Conservation (phyloP, 1,284 basidiomycete genomes). For the Cryptococcus floricola region DNA sequence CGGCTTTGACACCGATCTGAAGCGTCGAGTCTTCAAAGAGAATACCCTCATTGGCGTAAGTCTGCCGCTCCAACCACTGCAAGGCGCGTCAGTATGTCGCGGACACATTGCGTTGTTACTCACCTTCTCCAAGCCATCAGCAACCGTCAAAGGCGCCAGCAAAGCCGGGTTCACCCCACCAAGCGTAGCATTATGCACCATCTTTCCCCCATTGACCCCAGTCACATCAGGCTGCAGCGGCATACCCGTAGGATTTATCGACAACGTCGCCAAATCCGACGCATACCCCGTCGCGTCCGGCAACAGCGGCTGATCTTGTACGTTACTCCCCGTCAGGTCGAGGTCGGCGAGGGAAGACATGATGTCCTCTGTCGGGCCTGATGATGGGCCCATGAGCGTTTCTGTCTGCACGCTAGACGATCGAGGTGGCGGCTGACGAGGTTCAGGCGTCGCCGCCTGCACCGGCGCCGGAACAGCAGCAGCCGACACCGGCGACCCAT, state of each 20-base stretch:
- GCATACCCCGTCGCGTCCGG: constrained; percentile 4
- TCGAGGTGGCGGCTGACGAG: constrained; percentile 9
- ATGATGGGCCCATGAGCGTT: constrained; percentile 42
- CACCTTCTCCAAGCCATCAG: constrained; percentile 67
- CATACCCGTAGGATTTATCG: constrained; percentile 2
- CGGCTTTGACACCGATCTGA: constrained; percentile 92
- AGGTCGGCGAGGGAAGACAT: constrained; percentile 76
- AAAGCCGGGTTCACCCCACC: constrained; percentile 48
- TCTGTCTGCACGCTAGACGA: constrained; percentile 17
- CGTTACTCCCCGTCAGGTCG: constrained; percentile 58
- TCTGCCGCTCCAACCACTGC: constrained; percentile 79
- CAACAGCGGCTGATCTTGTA: constrained; percentile 35
- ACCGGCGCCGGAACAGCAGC: neutral
- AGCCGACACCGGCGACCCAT: constrained; percentile 3
- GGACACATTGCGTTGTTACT: constrained; percentile 1
- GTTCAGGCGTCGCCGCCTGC: neutral
- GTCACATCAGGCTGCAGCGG: constrained; percentile 1
- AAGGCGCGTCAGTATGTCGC: neutral
- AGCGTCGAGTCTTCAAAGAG: constrained; percentile 94
- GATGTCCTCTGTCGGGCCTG: constrained; percentile 56
- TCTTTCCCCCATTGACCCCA: neutral
- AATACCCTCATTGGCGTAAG: constrained; percentile 77
- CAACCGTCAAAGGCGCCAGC: constrained; percentile 56
- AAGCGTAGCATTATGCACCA: constrained; percentile 34
- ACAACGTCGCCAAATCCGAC: constrained; percentile 6